These are phyloP conservation scores for Xylariaceae sp. DNA, from an alignment of 2,329 filamentous ascomycete species.

Conservation along the genomic window DNA sequence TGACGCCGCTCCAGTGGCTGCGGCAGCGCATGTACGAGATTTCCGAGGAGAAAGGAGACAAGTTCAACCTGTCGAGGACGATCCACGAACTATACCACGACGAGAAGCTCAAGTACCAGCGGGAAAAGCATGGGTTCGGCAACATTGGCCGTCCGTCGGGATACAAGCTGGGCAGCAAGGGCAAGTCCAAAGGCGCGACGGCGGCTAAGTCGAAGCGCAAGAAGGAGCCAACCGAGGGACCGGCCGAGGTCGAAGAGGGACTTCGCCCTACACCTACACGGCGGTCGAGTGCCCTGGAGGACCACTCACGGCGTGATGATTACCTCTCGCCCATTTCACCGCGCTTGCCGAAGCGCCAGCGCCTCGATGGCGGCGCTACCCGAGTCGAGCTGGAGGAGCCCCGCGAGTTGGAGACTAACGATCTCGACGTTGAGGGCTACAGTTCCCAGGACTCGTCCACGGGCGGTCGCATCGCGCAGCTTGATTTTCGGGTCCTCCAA, in stretches of 20 bases:
- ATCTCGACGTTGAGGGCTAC: conserved; percentile 41
- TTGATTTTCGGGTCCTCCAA: conserved; percentile 49
- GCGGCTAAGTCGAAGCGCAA: conserved; percentile 28
- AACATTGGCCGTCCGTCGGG: conserved; percentile 52
- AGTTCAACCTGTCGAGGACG: conserved; percentile 47
- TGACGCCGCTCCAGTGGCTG: conserved; percentile 51
- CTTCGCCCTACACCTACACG: conserved; percentile 26
- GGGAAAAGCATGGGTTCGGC: conserved; percentile 49
- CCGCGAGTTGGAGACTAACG: too few species aligned
- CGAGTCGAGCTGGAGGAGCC: too few species aligned
- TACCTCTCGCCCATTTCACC: conserved; percentile 27
- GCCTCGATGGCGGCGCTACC: too few species aligned
- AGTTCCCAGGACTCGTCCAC: conserved; percentile 49
- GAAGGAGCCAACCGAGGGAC: conserved; percentile 19
- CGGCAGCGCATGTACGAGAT: conserved; percentile 52
- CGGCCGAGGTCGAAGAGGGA: conserved; percentile 13
- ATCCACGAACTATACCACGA: conserved; percentile 54
- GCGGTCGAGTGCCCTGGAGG: conserved; percentile 28
- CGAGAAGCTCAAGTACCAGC: conserved; percentile 42
- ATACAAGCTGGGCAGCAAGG: conserved; percentile 36
- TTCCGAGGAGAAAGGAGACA: conserved; percentile 36
- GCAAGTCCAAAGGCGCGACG: conserved; percentile 23
- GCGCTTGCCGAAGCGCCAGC: conserved; percentile 27
- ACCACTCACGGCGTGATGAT: conserved; percentile 15
- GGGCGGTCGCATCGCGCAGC: conserved; percentile 37